phyloP scores from a whole-genome alignment of 768 basidiomycete genomes.

The Lepiota brunneoincarnata region DNA sequence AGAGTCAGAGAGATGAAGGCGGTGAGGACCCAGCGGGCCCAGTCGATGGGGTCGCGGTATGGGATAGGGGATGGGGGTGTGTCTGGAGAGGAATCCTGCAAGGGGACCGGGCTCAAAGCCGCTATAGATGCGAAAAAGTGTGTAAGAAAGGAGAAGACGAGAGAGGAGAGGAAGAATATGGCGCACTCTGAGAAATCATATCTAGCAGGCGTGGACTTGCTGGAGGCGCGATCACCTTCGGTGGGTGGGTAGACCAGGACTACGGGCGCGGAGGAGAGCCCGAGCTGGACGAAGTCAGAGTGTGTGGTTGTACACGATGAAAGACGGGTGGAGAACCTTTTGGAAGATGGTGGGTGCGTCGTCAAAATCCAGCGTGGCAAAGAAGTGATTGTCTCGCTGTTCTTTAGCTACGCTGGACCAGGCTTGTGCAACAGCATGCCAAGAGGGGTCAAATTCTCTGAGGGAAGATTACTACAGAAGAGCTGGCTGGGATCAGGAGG shows the following conservation, averaged over 20 bases:
- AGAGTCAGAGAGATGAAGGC: slow-evolving; percentile 44
- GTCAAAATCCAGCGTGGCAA: slow-evolving; percentile 88
- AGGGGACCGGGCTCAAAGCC: slow-evolving; percentile 82
- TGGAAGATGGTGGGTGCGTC: slow-evolving; percentile 75
- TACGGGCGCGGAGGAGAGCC: slow-evolving; percentile 80
- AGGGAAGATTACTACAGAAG: slow-evolving; percentile 9
- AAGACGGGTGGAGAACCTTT: slow-evolving; percentile 48
- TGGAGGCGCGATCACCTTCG: slow-evolving; percentile 63
- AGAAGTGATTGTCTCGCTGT: slow-evolving; percentile 84
- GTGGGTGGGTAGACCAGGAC: slow-evolving; percentile 74
- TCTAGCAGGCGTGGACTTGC: slow-evolving; percentile 50
- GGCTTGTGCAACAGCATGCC: slow-evolving; percentile 77
- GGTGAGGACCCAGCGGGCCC: slow-evolving; percentile 51
- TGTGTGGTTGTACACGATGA: background rate
- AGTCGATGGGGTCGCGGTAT: slow-evolving; percentile 77
- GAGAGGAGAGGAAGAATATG: background rate
- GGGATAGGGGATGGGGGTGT: slow-evolving; percentile 82
- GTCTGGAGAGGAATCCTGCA: slow-evolving; percentile 67
- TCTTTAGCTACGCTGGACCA: slow-evolving; percentile 64
- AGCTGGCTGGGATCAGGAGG: background rate
- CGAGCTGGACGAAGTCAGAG: slow-evolving; percentile 49
- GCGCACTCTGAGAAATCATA: slow-evolving; percentile 79
- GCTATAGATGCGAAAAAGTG: slow-evolving; percentile 36
- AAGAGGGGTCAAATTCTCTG: slow-evolving; percentile 86
- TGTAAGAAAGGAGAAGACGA: background rate